phyloP scores from a whole-genome alignment of 768 basidiomycete genomes.

The Termitomyces sp. region DNA sequence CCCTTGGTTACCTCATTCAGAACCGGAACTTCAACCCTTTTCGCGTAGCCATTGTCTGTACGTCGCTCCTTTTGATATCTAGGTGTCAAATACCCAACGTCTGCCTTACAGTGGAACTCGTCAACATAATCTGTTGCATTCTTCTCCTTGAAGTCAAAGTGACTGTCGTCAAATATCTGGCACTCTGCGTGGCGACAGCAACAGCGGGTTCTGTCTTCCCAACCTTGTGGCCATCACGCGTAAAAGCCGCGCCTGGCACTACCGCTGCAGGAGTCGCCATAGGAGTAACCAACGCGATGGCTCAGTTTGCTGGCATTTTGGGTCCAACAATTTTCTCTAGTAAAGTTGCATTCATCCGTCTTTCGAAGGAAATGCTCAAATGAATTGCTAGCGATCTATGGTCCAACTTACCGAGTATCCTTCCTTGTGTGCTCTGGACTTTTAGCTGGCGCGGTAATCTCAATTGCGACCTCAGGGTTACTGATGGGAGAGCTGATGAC shows the following conservation, averaged over 20 bases:
- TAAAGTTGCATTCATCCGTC: background rate
- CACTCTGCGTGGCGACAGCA: slow-evolving; percentile 14
- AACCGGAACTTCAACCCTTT: slow-evolving; percentile 14
- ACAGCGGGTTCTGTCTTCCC: slow-evolving; percentile 15
- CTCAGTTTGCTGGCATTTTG: slow-evolving; percentile 16
- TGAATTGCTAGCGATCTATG: slow-evolving; percentile 10
- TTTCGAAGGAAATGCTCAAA: background rate
- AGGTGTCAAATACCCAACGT: background rate
- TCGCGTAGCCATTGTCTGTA: slow-evolving; percentile 12
- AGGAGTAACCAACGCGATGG: slow-evolving; percentile 12
- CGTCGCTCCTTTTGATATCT: background rate
- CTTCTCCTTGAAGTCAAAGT: slow-evolving; percentile 13
- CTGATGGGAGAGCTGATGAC: slow-evolving; percentile 12
- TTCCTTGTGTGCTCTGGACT: slow-evolving; percentile 11
- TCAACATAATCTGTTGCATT: slow-evolving; percentile 15
- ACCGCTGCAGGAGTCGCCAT: slow-evolving; percentile 15
- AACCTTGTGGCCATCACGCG: slow-evolving; percentile 16
- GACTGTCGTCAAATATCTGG: slow-evolving; percentile 13
- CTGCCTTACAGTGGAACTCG: slow-evolving; percentile 8
- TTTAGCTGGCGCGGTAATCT: slow-evolving; percentile 10
- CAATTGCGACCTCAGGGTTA: slow-evolving; percentile 6
- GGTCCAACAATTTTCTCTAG: slow-evolving; percentile 17
- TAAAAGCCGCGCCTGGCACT: slow-evolving; percentile 14
- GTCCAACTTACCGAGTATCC: slow-evolving; percentile 17
- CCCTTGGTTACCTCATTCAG: slow-evolving; percentile 15